Evolutionary conservation across 164 flowering plant genomes (phyloP), one percentile per base, ranked within the genome.

Genomic region (Vitis rupestris): DNA sequence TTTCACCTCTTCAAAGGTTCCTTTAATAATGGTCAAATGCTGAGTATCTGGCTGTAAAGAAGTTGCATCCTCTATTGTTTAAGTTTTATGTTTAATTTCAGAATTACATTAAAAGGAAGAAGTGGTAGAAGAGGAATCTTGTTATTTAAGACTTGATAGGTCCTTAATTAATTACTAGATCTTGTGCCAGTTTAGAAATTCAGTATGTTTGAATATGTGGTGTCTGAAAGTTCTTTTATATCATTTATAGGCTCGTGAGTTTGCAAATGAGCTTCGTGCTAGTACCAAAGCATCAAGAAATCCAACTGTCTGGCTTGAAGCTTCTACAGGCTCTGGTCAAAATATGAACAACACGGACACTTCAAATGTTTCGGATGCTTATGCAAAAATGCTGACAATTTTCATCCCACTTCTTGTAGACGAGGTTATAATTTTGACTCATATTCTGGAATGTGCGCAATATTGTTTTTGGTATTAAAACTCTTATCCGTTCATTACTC

Each of bases 181-280:
- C 44, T 37, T 37, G 61, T 58, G 61, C 61, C 61, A n/a, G 10
- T 9, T 59, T 37, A 23, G 27, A 23, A 29, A n/a, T 59, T n/a
- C 31, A 37, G 49, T 29, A 23, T 23, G 27, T 23, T 23, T 23
- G 27, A 23, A 23, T 23, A 23, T 23, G 27, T 23, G 27, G 49
- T 56, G 15, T 65, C 29, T 70, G 61, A 77, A 56, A 49, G 14
- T 63, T 66, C 14, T 48, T 53, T 77, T 57, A 37, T 65, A 37
- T 72, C 62, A 66, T 64, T 52, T 73, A 50, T 83, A 95, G 99
- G 99, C 98, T 73, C 98, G 99, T 50, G 99, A 95, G 70, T 95
- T 91, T 86, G 97, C 99, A 66, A 95, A 93, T 88, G 99, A 95
- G 74, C 97, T 95, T 73, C 98, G 98, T 83, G 97, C 98, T 70